Evolutionary conservation across 768 basidiomycete species (phyloP).

Genomic region (Daedalea quercina): DNA sequence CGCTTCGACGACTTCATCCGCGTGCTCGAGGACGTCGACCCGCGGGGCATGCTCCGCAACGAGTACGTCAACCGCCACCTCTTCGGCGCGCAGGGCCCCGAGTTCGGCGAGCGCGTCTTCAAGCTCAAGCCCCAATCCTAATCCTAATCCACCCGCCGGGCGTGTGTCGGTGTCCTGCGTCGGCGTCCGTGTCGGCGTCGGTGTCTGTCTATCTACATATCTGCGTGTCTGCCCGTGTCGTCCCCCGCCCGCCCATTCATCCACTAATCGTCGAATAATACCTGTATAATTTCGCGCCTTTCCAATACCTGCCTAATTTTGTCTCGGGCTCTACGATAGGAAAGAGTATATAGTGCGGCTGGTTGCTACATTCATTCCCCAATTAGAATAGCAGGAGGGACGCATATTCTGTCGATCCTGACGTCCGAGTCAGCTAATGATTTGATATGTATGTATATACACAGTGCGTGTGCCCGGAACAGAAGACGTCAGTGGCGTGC

Average conservation of each 20-base stretch:
- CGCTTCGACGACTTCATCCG: conserved; percentile 70
- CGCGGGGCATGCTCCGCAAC: conserved; percentile 73
- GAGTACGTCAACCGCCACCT: conserved; percentile 88
- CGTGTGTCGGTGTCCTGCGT: no score
- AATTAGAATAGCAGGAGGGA: neutral
- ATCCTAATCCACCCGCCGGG: no score
- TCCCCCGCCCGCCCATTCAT: no score
- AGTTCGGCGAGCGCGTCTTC: conserved; percentile 39
- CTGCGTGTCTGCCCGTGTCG: no score
- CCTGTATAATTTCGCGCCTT: neutral
- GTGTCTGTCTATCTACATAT: no score
- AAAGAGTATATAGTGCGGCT: neutral
- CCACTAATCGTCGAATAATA: neutral
- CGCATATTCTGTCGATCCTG: neutral
- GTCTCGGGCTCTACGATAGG: neutral
- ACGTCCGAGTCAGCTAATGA: neutral
- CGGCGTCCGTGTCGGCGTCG: no score
- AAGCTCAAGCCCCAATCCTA: conserved; percentile 30
- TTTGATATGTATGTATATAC: no score
- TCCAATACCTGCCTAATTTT: neutral
- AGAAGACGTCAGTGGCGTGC: neutral
- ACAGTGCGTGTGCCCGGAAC: no score
- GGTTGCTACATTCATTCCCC: neutral
- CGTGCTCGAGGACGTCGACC: conserved; percentile 67
- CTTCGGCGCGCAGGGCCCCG: conserved; percentile 46